phyloP scores from a whole-genome alignment of 805 yeast genomes.

The Torulaspora indica region DNA sequence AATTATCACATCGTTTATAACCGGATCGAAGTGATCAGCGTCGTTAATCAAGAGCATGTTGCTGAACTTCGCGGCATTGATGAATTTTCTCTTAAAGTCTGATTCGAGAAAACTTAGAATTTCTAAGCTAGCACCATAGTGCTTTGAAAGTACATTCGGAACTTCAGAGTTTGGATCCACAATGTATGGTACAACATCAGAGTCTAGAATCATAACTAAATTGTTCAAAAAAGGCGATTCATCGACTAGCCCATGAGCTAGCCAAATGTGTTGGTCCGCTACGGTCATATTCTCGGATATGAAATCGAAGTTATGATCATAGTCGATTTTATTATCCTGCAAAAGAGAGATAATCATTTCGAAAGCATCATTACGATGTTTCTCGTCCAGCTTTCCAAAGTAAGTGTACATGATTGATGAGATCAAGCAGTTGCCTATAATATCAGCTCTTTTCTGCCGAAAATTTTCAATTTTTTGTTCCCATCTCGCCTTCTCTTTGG shows the following conservation, averaged over 20 bases:
- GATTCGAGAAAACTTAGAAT: conserved; percentile 69
- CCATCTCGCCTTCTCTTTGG: conserved; percentile 74
- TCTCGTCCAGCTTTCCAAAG: conserved; percentile 55
- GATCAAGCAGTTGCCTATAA: conserved; percentile 64
- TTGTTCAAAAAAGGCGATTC: conserved; percentile 66
- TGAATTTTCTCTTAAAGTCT: conserved; percentile 61
- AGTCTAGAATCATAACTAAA: conserved; percentile 45
- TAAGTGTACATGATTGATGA: conserved; percentile 59
- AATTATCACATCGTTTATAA: conserved; percentile 57
- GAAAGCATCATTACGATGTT: conserved; percentile 38
- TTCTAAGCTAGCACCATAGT: conserved; percentile 37
- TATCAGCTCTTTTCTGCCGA: conserved; percentile 39
- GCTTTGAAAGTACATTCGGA: conserved; percentile 39
- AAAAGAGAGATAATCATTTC: conserved; percentile 40
- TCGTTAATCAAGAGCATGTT: conserved; percentile 67
- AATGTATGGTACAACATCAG: conserved; percentile 48
- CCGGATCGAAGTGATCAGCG: conserved; percentile 77
- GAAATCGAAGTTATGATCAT: conserved; percentile 37
- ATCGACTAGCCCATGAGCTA: conserved; percentile 45
- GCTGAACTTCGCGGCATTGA: conserved; percentile 81
- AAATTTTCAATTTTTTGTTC: conserved; percentile 50
- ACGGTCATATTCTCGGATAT: conserved; percentile 40
- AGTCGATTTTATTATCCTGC: conserved; percentile 36
- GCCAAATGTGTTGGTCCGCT: conserved; percentile 48
- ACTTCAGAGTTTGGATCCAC: conserved; percentile 66